phyloP scores from a whole-genome alignment of 805 yeast genomes.

The Candida takata region DNA sequence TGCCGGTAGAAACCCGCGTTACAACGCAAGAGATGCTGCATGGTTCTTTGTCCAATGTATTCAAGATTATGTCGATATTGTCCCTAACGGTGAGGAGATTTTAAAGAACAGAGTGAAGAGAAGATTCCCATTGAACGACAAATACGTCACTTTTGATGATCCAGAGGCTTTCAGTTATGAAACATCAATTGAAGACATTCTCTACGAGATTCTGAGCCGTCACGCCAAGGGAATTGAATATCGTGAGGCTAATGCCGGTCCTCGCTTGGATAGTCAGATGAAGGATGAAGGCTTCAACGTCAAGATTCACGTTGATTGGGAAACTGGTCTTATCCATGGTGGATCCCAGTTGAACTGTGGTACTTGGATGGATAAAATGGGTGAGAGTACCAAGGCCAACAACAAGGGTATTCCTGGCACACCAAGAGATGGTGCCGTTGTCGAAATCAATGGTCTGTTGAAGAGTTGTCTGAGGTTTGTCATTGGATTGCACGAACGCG shows the following conservation, averaged over 20 bases:
- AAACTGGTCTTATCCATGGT: conserved; percentile 80
- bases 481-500: conserved; percentile 44
- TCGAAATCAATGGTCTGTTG: conserved; percentile 83
- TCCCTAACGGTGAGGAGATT: conserved; percentile 61
- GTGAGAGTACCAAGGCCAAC: conserved; percentile 79
- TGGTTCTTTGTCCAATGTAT: conserved; percentile 91
- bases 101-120: conserved; percentile 69
- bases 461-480: conserved; percentile 84
- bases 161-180: conserved; percentile 70
- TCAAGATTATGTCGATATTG: conserved; percentile 69
- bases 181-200: conserved; percentile 63
- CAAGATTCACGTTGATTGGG: conserved; percentile 76
- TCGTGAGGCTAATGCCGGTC: conserved; percentile 95
- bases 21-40: conserved; percentile 93
- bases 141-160: conserved; percentile 61
- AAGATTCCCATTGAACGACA: conserved; percentile 86
- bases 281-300: conserved; percentile 87
- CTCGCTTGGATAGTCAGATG: conserved; percentile 85
- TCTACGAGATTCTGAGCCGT: conserved; percentile 76
- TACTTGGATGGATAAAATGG: conserved; percentile 99
- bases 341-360: conserved; percentile 94
- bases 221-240: conserved; percentile 86
- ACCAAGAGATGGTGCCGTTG: conserved; percentile 95
- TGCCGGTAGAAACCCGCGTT: conserved; percentile 89
- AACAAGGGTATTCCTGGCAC: conserved; percentile 94